Conservation (phyloP, 179 eudicot species). For the Silene noctiflora region DNA sequence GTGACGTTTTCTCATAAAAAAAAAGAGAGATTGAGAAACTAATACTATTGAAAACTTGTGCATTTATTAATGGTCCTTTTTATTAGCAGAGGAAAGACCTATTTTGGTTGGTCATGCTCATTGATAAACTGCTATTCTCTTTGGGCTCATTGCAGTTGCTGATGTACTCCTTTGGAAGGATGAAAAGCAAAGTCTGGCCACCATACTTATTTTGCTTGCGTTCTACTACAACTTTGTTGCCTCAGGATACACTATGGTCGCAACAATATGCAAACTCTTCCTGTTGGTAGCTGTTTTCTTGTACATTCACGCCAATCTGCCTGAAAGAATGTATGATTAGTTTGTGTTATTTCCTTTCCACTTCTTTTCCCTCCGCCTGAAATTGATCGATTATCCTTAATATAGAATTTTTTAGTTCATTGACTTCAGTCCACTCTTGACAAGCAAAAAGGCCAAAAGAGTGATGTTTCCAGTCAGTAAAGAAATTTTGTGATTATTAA, state of each 20-base stretch:
- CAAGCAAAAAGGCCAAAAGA: neutral
- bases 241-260: conserved; percentile 59
- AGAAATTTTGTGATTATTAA: neutral
- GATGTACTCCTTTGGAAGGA: conserved; percentile 81
- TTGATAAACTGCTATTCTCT: conserved; percentile 10
- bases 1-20: neutral
- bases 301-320: conserved; percentile 68
- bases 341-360: conserved; percentile 22
- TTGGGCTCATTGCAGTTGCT: conserved; percentile 61
- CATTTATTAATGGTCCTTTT: neutral
- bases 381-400: too few species aligned
- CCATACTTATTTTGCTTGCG: conserved; percentile 47
- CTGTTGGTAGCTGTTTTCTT: conserved; percentile 53
- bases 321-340: conserved; percentile 59
- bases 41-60: neutral
- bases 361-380: neutral
- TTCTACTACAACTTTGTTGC: conserved; percentile 68
- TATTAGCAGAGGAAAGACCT: neutral
- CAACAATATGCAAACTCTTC: conserved; percentile 64
- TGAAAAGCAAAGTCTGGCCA: conserved; percentile 53
- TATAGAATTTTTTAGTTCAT: neutral
- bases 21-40: neutral
- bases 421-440: neutral
- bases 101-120: conserved; percentile 11
- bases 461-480: neutral